Conservation (phyloP, 106 monocot genomes). For the Platanthera zijinensis region DNA sequence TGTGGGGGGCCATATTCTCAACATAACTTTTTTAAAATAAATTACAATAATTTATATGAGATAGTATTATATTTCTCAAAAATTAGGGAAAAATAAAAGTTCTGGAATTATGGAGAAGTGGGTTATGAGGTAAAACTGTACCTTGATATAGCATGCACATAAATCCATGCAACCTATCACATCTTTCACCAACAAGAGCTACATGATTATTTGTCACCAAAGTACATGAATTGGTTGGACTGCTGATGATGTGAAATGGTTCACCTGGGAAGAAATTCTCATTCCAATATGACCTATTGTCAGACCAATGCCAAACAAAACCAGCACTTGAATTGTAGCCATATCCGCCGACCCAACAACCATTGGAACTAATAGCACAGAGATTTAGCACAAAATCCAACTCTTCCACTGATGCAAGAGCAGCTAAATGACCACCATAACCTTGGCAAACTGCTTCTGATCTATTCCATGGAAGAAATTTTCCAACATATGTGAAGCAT, state of each 20-base stretch:
- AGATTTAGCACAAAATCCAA: constrained; percentile 47
- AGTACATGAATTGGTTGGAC: constrained; percentile 40
- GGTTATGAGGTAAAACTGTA: constrained; percentile 11
- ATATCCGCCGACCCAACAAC: constrained; percentile 83
- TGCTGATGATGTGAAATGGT: constrained; percentile 30
- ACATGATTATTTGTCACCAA: constrained; percentile 31
- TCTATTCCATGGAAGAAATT: constrained; percentile 56
- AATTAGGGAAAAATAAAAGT: background rate
- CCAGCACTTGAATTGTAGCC: constrained; percentile 46
- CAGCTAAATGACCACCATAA: constrained; percentile 57
- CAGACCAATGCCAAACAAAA: constrained; percentile 67
- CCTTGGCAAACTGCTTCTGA: constrained; percentile 54
- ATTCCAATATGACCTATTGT: constrained; percentile 58
- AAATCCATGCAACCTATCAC: constrained; percentile 41
- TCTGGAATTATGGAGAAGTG: background rate
- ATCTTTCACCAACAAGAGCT: constrained; percentile 60
- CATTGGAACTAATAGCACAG: constrained; percentile 27
- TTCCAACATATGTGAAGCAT: constrained; percentile 49
- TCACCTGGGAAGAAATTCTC: constrained; percentile 37
- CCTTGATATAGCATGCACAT: constrained; percentile 76
- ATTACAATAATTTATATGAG: background rate
- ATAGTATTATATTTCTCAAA: background rate
- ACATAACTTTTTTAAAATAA: background rate
- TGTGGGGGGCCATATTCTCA: no score
- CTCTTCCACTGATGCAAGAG: constrained; percentile 56